phyloP scores from a whole-genome alignment of 2,329 filamentous ascomycete genomes.

The Didymellaceae sp. region DNA sequence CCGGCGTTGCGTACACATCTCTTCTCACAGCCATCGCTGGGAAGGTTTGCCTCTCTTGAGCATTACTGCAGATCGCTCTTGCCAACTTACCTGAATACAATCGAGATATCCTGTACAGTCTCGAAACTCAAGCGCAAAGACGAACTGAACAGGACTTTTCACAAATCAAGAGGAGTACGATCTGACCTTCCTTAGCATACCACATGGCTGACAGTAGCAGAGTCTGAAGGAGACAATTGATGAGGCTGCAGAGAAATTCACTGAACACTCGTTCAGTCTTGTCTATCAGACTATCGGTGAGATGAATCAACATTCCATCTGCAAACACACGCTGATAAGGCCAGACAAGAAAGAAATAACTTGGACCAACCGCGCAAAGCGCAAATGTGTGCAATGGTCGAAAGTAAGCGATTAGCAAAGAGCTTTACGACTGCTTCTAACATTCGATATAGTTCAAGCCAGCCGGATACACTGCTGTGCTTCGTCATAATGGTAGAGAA shows the following conservation, averaged over 20 bases:
- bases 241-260: not conserved
- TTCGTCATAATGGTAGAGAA: conserved; percentile 1
- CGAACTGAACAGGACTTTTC: conserved; percentile 19
- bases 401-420: not conserved
- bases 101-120: conserved; percentile 28
- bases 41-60: conserved; percentile 15
- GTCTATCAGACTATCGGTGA: not conserved
- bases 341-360: not conserved
- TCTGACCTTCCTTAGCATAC: not conserved
- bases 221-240: not conserved
- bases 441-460: not conserved
- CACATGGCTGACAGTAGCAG: not conserved
- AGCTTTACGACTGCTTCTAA: no score
- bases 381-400: not conserved
- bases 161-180: conserved; percentile 11
- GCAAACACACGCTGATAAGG: not conserved
- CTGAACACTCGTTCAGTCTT: not conserved
- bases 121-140: conserved; percentile 23
- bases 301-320: no score
- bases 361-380: not conserved
- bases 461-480: conserved; percentile 1
- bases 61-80: conserved; percentile 7
- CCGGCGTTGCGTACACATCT: conserved; percentile 22
- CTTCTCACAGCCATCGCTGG: conserved; percentile 18
- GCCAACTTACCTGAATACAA: conserved; percentile 17